Base-by-base conservation (phyloP, 495 filamentous ascomycete genomes). In the Hypoxylon trugodes region DNA sequence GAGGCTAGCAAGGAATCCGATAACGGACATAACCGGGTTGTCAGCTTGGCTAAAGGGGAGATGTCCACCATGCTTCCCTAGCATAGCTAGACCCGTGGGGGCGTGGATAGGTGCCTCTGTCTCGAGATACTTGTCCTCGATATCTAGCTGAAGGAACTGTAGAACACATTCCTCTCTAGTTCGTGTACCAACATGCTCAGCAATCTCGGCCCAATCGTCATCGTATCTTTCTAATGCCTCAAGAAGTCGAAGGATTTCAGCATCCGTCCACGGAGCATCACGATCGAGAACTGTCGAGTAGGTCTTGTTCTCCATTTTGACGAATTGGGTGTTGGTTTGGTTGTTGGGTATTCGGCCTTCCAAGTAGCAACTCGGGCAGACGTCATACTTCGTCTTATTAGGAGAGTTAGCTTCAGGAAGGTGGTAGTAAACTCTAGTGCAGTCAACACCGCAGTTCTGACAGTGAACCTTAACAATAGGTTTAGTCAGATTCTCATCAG, bases 161-260 rank as follows among this genome's bases (percentile, higher is more conserved):
- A 97, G 79, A 21, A 97, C 92, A 74, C 95, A 98, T 77, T 98
- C 92, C 77, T 98, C 95, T 32, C 91, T 83, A n/a, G 92, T 96
- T 38, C 93, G 85, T 2, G 91, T 93, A 26, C 90, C 90, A 22
- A 98, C 95, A 67, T 96, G 89, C 57, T 92, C 92, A 0, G 95
- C 86, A 55, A 98, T 92, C 64, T 89, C 85, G 49, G 91, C 89
- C 95, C 95, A 98, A 76, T 97, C 89, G 25, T 98, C 96, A 62
- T 97, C 93, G 65, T 89, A 93, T 63, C 88, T 82, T 79, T 98
- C 95, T 50, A 98, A 74, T 8, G 86, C 95, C 74, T 98, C 95
- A 2, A 98, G 82, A 9, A 98, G 81, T 25, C 90, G 79, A 8
- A 97, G 83, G 6, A 89, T 84, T 72, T 98, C 95, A 10, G 89